Percentiles rank a stretch among this genome's conserved stretches.
phyloP scores from a whole-genome alignment of 495 filamentous ascomycete species.

The Penicillium samsonianum region DNA sequence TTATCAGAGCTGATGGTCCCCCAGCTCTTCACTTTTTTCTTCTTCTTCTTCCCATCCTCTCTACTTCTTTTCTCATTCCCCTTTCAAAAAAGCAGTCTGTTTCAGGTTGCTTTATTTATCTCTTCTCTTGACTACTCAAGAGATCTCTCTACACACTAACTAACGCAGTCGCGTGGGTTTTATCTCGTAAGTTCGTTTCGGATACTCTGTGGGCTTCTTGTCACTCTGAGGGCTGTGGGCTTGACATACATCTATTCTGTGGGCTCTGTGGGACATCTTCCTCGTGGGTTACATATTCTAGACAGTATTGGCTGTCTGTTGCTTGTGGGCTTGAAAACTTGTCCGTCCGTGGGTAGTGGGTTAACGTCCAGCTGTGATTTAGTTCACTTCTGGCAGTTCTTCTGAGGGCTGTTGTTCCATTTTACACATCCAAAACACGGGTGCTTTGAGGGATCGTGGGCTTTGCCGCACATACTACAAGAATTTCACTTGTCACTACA shows the following conservation, averaged over 20 bases:
- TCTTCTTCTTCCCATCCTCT: conserved; percentile 24
- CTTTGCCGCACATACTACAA: conserved; percentile 43
- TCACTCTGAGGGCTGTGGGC: conserved; percentile 53
- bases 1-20: conserved; percentile 34
- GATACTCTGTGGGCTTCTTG: conserved; percentile 48
- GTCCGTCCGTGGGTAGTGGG: conserved; percentile 51
- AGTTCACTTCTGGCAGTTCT: conserved; percentile 35
- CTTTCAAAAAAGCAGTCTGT: conserved; percentile 16
- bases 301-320: conserved; percentile 49
- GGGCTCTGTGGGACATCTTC: conserved; percentile 44
- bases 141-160: conserved; percentile 28
- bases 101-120: conserved; percentile 22
- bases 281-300: conserved; percentile 49
- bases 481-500: conserved; percentile 21
- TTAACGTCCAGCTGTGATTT: conserved; percentile 40
- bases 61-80: conserved; percentile 15
- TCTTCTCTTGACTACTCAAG: conserved; percentile 11
- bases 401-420: conserved; percentile 37
- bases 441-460: conserved; percentile 46
- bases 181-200: conserved; percentile 48
- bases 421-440: conserved; percentile 32
- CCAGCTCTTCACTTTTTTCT: conserved; percentile 27
- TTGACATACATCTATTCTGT: conserved; percentile 47
- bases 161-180: conserved; percentile 41
- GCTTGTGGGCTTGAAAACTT: conserved; percentile 51